Conservation (phyloP, 1,284 basidiomycete genomes). For the Prillingera fragicola region DNA sequence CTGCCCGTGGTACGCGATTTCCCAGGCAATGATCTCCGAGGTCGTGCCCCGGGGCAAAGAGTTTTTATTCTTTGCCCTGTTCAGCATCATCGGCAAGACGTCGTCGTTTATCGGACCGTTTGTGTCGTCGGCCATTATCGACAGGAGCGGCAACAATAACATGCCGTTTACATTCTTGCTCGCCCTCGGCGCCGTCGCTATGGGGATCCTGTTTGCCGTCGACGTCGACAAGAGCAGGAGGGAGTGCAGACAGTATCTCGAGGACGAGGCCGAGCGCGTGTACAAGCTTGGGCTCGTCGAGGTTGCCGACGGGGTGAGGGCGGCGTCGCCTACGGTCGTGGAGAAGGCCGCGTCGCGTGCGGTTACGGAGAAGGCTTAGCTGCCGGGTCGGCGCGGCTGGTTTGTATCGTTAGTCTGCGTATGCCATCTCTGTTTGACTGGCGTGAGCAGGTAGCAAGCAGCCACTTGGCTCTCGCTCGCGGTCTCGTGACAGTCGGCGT, state of each 20-base stretch:
- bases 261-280: slow-evolving; percentile 37
- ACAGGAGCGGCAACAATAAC: slow-evolving; percentile 17
- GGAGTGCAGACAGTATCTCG: slow-evolving; percentile 29
- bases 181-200: slow-evolving; percentile 13
- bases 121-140: slow-evolving; percentile 25
- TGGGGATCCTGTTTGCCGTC: slow-evolving; percentile 13
- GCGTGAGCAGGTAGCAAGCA: too few relatives aligned
- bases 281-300: slow-evolving; percentile 29
- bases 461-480: too few relatives aligned
- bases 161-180: slow-evolving; percentile 26
- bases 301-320: too few relatives aligned
- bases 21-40: slow-evolving; percentile 52
- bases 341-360: too few relatives aligned
- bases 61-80: slow-evolving; percentile 26
- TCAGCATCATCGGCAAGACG: slow-evolving; percentile 39
- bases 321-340: too few relatives aligned
- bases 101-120: slow-evolving; percentile 21
- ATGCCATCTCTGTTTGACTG: too few relatives aligned
- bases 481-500: too few relatives aligned
- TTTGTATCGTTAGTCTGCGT: too few relatives aligned
- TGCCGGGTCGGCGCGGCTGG: too few relatives aligned
- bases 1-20: slow-evolving; percentile 21
- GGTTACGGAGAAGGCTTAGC: too few relatives aligned
- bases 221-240: slow-evolving; percentile 17
- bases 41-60: slow-evolving; percentile 41